Evolutionary conservation across 2,329 filamentous ascomycete genomes (phyloP).

Genomic region (Penicillium sp.): DNA sequence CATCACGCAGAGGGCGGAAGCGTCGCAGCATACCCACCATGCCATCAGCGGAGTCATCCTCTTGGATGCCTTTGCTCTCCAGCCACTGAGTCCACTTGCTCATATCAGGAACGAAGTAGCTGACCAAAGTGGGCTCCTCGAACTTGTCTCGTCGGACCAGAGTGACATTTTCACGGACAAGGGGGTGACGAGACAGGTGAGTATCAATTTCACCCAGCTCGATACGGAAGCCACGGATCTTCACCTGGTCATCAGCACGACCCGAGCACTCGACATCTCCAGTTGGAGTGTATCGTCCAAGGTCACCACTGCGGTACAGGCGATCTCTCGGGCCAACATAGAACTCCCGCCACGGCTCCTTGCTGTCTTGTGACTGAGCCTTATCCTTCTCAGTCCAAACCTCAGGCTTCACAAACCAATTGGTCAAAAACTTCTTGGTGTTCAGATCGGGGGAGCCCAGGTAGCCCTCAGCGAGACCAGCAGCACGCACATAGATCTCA

Average conservation of each 20-base stretch:
- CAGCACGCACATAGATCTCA: slow-evolving; percentile 80
- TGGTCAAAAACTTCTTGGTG: slow-evolving; percentile 73
- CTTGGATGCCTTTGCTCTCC: slow-evolving; percentile 54
- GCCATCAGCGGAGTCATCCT: slow-evolving; percentile 50
- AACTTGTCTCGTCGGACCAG: slow-evolving; percentile 79
- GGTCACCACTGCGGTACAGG: slow-evolving; percentile 82
- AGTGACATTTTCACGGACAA: slow-evolving; percentile 83
- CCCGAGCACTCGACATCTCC: slow-evolving; percentile 78
- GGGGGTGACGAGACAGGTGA: slow-evolving; percentile 70
- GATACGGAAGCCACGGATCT: slow-evolving; percentile 93
- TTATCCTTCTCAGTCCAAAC: slow-evolving; percentile 68
- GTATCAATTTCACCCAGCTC: slow-evolving; percentile 92
- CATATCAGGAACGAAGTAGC: slow-evolving; percentile 83
- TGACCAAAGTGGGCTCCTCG: slow-evolving; percentile 83
- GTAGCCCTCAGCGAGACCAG: slow-evolving; percentile 81
- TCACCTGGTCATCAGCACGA: slow-evolving; percentile 84
- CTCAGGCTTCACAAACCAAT: slow-evolving; percentile 80
- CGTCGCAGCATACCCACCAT: slow-evolving; percentile 59
- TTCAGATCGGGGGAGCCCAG: slow-evolving; percentile 63
- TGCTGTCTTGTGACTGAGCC: slow-evolving; percentile 48
- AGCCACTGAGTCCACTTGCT: slow-evolving; percentile 72
- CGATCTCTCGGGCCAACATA: slow-evolving; percentile 83
- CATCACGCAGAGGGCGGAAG: slow-evolving; percentile 61
- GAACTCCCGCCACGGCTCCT: slow-evolving; percentile 74
- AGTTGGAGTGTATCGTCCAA: slow-evolving; percentile 70